These are phyloP conservation scores for Pythium insidiosum DNA, from an alignment of 352 stramenopile species.

Conservation along the genomic window DNA sequence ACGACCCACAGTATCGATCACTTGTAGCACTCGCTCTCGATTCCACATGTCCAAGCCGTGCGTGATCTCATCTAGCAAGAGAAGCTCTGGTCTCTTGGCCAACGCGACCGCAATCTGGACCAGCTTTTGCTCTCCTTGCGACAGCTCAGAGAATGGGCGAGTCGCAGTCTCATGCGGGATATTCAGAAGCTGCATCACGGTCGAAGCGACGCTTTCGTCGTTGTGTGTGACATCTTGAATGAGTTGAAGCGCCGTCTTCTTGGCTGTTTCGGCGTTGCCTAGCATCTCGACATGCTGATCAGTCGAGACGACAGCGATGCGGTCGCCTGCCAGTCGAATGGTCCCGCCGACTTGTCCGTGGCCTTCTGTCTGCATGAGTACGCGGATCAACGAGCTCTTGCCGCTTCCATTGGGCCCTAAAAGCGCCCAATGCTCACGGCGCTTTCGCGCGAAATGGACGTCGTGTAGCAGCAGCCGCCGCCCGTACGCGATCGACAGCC, in stretches of 20 bases:
- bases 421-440: conserved; percentile 56
- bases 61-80: conserved; percentile 90
- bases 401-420: conserved; percentile 66
- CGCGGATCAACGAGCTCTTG: conserved; percentile 71
- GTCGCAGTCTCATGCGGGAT: conserved; percentile 23
- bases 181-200: conserved; percentile 31
- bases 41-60: conserved; percentile 88
- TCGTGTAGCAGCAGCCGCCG: conserved; percentile 33
- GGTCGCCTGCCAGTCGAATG: conserved; percentile 25
- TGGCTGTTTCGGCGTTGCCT: conserved; percentile 13
- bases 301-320: conserved; percentile 72
- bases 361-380: conserved; percentile 50
- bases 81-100: conserved; percentile 53
- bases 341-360: conserved; percentile 39
- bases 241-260: conserved; percentile 1
- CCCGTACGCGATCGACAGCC: conserved; percentile 58
- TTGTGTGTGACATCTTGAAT: conserved; percentile 1
- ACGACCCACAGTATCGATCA: conserved; percentile 74
- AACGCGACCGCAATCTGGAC: conserved; percentile 83
- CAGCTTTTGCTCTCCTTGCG: conserved; percentile 90
- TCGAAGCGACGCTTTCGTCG: conserved; percentile 1
- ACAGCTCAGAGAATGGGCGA: conserved; percentile 63
- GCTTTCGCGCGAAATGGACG: conserved; percentile 41
- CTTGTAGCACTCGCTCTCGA: conserved; percentile 56
- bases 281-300: conserved; percentile 84